phyloP scores from a whole-genome alignment of 352 stramenopile species.

The Phytophthora citrophthora region DNA sequence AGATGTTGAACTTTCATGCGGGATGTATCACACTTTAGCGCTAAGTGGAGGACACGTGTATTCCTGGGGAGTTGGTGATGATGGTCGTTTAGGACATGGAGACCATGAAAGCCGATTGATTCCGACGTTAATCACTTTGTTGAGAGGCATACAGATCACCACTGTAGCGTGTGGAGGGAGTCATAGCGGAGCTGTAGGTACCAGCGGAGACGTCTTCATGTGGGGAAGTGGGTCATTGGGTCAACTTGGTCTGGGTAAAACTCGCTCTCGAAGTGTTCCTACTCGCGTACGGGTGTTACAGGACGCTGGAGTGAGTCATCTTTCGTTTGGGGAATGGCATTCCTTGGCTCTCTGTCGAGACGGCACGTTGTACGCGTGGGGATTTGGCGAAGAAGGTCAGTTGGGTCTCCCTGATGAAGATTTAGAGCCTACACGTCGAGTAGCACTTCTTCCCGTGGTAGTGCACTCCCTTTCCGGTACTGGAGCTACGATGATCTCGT shows the following conservation, averaged over 20 bases:
- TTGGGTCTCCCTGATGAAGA: constrained; percentile 59
- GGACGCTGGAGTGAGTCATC: constrained; percentile 49
- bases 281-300: constrained; percentile 52
- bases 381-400: constrained; percentile 77
- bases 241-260: constrained; percentile 55
- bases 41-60: constrained; percentile 50
- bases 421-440: constrained; percentile 38
- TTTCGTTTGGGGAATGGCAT: constrained; percentile 76
- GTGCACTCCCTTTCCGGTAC: constrained; percentile 62
- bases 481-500: constrained; percentile 59
- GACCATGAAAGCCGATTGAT: constrained; percentile 49
- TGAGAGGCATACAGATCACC: constrained; percentile 42
- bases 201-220: constrained; percentile 54
- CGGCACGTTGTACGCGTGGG: constrained; percentile 64
- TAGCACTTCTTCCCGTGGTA: constrained; percentile 52
- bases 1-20: constrained; percentile 55
- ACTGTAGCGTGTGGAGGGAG: constrained; percentile 60
- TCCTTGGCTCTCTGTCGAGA: constrained; percentile 69
- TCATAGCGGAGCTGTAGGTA: constrained; percentile 59
- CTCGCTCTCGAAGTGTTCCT: constrained; percentile 45
- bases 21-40: constrained; percentile 68
- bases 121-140: constrained; percentile 42
- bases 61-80: constrained; percentile 71
- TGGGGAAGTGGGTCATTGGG: constrained; percentile 68
- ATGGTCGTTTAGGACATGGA: constrained; percentile 65